phyloP scores from a whole-genome alignment of 108 stramenopile species.

The Epithemia pelagica region DNA sequence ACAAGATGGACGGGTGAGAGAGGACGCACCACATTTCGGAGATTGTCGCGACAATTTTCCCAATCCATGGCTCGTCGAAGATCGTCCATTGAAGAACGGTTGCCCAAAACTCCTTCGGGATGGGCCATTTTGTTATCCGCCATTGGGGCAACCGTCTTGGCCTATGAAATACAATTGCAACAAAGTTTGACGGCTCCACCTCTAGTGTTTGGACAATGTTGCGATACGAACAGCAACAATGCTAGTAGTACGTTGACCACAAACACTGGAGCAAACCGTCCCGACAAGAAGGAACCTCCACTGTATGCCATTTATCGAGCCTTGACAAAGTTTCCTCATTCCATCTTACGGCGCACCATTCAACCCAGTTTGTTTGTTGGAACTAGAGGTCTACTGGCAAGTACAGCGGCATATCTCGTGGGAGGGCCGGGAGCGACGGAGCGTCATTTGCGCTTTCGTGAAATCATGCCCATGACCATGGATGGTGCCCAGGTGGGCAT shows the following conservation, averaged over 20 bases:
- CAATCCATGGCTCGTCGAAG: slow-evolving; percentile 23
- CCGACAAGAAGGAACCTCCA: background rate
- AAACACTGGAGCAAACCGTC: background rate
- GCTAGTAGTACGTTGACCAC: background rate
- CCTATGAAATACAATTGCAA: slow-evolving; percentile 20
- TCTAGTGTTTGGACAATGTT: slow-evolving; percentile 44
- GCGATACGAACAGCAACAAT: background rate
- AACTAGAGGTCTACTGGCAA: slow-evolving; percentile 55
- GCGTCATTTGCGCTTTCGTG: slow-evolving; percentile 38
- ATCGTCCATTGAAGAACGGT: slow-evolving; percentile 34
- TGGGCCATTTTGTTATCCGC: slow-evolving; percentile 51
- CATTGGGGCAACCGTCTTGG: slow-evolving; percentile 31
- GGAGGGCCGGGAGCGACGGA: slow-evolving; percentile 31
- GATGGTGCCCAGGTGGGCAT: slow-evolving; percentile 68
- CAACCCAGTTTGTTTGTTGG: slow-evolving; percentile 72
- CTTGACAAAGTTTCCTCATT: slow-evolving; percentile 25
- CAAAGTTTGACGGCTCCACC: slow-evolving; percentile 9
- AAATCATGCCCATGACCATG: slow-evolving; percentile 53
- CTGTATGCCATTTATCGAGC: slow-evolving; percentile 17
- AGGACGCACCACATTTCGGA: too few species aligned
- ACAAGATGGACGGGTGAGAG: too few species aligned
- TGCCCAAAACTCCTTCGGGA: slow-evolving; percentile 59
- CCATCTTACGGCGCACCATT: slow-evolving; percentile 53
- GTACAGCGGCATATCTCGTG: slow-evolving; percentile 61
- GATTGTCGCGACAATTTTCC: slow-evolving; percentile 25